Conservation (phyloP, 2,329 filamentous ascomycete species). For the Penicillium sp. region DNA sequence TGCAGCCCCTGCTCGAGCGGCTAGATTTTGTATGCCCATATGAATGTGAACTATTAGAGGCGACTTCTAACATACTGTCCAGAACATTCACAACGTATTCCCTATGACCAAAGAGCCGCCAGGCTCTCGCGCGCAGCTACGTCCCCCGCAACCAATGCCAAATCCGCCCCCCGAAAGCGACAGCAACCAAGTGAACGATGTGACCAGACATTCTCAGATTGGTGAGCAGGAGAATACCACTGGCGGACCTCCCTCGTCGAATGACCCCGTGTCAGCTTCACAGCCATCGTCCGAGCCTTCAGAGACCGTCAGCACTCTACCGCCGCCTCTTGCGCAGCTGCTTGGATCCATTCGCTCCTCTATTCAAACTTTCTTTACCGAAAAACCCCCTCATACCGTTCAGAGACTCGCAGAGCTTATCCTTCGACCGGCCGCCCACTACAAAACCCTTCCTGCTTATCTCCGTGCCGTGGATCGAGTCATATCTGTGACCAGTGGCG, state of each 20-base stretch:
- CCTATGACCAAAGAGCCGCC: conserved; percentile 58
- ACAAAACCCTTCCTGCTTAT: conserved; percentile 74
- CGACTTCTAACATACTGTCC: conserved; percentile 5
- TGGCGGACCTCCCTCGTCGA: conserved; percentile 31
- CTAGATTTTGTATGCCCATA: conserved; percentile 54
- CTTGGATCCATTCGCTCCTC: conserved; percentile 55
- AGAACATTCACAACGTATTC: conserved; percentile 74
- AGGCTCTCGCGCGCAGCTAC: conserved; percentile 18
- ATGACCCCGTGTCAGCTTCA: conserved; percentile 40
- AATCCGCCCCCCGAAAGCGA: conserved; percentile 22
- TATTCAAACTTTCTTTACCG: conserved; percentile 61
- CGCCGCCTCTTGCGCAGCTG: conserved; percentile 58
- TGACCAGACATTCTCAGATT: conserved; percentile 27
- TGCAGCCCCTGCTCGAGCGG: conserved; percentile 59
- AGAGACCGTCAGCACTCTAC: conserved; percentile 49
- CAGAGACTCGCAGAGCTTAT: conserved; percentile 88
- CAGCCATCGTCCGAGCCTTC: conserved; percentile 38
- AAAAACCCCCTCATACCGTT: conserved; percentile 80
- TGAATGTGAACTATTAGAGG: not conserved
- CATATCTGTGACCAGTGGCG: conserved; percentile 78
- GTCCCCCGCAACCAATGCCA: conserved; percentile 23
- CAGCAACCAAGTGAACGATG: conserved; percentile 36
- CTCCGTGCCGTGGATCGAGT: conserved; percentile 87
- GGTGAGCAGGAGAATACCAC: conserved; percentile 35
- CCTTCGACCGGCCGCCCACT: conserved; percentile 68